Base-by-base conservation (phyloP, 257 asterid species). In the Knoxia roxburghii region DNA sequence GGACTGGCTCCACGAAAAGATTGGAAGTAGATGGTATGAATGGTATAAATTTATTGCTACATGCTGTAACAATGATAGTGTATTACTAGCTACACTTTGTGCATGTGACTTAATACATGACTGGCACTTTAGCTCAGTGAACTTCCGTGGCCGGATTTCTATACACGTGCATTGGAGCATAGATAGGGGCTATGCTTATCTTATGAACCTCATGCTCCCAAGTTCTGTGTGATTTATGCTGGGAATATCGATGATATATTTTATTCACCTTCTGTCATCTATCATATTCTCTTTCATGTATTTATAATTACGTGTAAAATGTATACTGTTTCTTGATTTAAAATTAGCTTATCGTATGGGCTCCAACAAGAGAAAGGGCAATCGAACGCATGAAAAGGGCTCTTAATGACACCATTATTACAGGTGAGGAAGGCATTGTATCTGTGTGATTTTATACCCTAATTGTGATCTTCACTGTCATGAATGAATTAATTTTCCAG, bases 341-440 rank as follows among this genome's bases (percentile, higher is more conserved):
- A 61, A 51, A 52, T 68, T 77, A 92, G 97, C 99, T 93, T 69
- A 90, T 94, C 56, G 99, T 94, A 30, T 94, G 99, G 99, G 99
- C 89, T 73, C 99, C 97, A 68, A 94, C 99, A 24, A 89, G 99
- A 65, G 97, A 88, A 62, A 83, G 86, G 77, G 99, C 99, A 64
- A 90, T 94, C 35, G 86, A 79, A 65, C 96, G 99, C 79, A 94
- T 94, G 99, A 94, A 94, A 81, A 84, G 99, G 81, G 99, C 99
- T 70, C 99, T 94, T 27, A 20, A 83, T 56, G 99, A 94, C 80
- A 94, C 99, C 76, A 81, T 87, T 41, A 90, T 94, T 48, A 84
- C 86, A 77, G 99, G 99, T 88, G 76, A 77, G 59, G 37, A 27
- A 40, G n/a, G 37, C 48, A 59, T 51, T 27, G 29, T n/a, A 27